Evolutionary conservation across 2,329 filamentous ascomycete genomes (phyloP).

Genomic region (Neofusicoccum sp.): DNA sequence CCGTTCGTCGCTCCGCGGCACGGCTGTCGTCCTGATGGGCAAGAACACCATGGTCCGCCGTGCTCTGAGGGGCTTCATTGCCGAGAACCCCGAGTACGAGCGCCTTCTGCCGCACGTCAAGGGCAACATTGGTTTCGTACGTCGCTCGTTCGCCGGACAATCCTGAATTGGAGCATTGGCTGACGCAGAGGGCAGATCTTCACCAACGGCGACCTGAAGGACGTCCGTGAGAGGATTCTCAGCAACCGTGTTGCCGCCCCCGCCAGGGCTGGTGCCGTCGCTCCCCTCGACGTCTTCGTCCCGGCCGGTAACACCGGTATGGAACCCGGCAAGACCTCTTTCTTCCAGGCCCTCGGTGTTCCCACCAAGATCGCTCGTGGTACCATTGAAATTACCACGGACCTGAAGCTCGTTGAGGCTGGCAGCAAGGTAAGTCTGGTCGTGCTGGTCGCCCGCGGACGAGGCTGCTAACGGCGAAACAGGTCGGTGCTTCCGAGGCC

Average conservation of each 20-base stretch:
- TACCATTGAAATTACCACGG: conserved; percentile 99
- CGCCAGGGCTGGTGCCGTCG: conserved; percentile 95
- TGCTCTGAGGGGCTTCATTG: conserved; percentile 92
- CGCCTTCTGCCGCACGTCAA: conserved; percentile 93
- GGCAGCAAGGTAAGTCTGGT: conserved; percentile 62
- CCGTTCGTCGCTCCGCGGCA: conserved; percentile 82
- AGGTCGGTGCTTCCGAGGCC: conserved; percentile 95
- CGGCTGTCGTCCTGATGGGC: conserved; percentile 97
- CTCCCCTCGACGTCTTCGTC: conserved; percentile 89
- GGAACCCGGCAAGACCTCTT: conserved; percentile 99
- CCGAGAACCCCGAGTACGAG: conserved; percentile 95
- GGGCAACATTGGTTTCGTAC: conserved; percentile 51
- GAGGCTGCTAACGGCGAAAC: neutral
- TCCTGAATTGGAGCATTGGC: neutral
- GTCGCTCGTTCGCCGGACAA: conserved; percentile 13
- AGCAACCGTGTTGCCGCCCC: conserved; percentile 97
- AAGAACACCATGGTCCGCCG: conserved; percentile 99
- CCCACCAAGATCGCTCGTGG: conserved; percentile 99
- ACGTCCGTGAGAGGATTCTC: conserved; percentile 89
- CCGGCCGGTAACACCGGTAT: conserved; percentile 99
- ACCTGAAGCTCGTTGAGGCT: conserved; percentile 96
- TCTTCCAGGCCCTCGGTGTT: conserved; percentile 99
- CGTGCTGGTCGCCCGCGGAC: neutral
- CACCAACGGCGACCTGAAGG: conserved; percentile 96
- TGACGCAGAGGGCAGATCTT: conserved; percentile 75